A percentile compares a stretch with the other conserved stretches of the same genome.
Conservation (phyloP, 306 rosid species). For the Prunus mume region DNA sequence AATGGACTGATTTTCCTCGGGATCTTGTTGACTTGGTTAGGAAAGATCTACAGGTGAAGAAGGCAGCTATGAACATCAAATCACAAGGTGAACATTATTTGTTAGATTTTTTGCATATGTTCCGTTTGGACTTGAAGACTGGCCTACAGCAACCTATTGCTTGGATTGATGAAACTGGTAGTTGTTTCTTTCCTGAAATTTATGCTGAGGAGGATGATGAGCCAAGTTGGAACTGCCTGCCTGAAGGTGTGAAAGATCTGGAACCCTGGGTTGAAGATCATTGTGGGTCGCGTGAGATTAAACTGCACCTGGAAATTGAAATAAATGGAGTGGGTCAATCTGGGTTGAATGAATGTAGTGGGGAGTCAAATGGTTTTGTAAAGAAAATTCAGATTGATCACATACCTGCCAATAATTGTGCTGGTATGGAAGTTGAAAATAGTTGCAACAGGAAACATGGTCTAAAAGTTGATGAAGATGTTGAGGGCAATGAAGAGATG, state of each 20-base stretch:
- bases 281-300: conserved; percentile 50
- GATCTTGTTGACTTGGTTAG: conserved; percentile 56
- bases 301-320: conserved; percentile 76
- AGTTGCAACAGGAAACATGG: conserved; percentile 42
- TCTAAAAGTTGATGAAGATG: conserved; percentile 38
- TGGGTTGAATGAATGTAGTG: conserved; percentile 59
- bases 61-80: conserved; percentile 60
- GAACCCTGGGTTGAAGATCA: conserved; percentile 35
- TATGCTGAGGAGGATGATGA: conserved; percentile 41
- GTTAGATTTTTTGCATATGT: conserved; percentile 85
- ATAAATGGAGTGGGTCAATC: conserved; percentile 53
- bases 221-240: conserved; percentile 14
- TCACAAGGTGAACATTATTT: conserved; percentile 49
- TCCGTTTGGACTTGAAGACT: conserved; percentile 60
- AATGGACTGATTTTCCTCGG: conserved; percentile 67
- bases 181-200: conserved; percentile 85
- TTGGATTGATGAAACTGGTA: conserved; percentile 82
- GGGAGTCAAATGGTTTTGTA: conserved; percentile 64
- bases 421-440: conserved; percentile 55
- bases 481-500: conserved; percentile 29
- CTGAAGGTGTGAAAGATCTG: conserved; percentile 21
- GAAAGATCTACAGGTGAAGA: conserved; percentile 61
- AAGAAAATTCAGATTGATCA: conserved; percentile 42
- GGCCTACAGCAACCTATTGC: conserved; percentile 71
- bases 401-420: conserved; percentile 30